Evolutionary conservation across 129 eudicot genomes (phyloP), one percentile per base, ranked within the genome.

Genomic region (Solidago caesia): DNA sequence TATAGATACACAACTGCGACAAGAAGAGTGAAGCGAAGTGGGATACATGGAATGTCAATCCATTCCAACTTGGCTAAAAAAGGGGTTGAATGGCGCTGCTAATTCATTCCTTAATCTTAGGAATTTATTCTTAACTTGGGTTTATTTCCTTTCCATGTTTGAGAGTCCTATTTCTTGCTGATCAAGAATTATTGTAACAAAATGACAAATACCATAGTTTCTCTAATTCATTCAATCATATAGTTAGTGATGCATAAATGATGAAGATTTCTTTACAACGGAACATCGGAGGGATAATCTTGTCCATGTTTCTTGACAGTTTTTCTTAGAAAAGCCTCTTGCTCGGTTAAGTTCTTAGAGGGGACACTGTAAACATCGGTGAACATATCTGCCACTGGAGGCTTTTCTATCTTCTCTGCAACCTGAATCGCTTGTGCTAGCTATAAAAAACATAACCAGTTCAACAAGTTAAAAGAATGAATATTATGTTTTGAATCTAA

Each of bases 391-490:
- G 63, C 70, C 27, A 90, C 45, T 0, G 85, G 86, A 41, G 92
- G 96, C 60, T 90, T 93, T 59, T 86, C 86, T 1, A 57, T 47
- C 63, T 76, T 75, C 76, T 88, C 96, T 42, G 98, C 98, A 52
- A 70, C 88, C 83, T 86, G 92, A 71, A 90, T 90, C 68, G 89
- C 98, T 60, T 86, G 76, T 67, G 86, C 60, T 9, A 88, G 62
- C 98, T 93, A 68, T 5, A 25, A 66, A 10, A 71, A 25, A 3
- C 44, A 47, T 13, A 57, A 59, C 47, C 67, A 46, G 13, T 60
- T 67, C 44, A 33, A 68, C n/a, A 67, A 47, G 49, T 55, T 41
- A 26, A 48, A 52, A 15, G 7, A 11, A 27, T 58, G 64, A 4
- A n/a, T 12, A 15, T 56, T 14, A 68, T 7, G 43, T 11, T 12